Base-by-base conservation (phyloP, 345 rosid genomes). In the Salix exigua region DNA sequence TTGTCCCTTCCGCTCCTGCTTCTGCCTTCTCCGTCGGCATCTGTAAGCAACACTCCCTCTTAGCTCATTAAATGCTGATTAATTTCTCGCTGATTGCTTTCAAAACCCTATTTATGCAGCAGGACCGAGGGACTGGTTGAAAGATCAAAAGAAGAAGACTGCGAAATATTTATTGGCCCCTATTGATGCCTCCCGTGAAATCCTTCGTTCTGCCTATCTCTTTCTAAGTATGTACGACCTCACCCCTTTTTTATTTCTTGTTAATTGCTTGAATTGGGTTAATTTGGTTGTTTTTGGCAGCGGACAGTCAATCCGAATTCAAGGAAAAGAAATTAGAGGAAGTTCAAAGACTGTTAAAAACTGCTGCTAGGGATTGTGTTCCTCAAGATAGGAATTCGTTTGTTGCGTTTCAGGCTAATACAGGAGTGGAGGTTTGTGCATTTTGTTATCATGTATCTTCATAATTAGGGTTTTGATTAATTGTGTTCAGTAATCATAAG, bases 41-140 rank as follows among this genome's bases (percentile, higher is more conserved):
- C 79, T 90, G 97, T 93, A 85, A 42, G 83, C 73, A 21, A 48
- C 44, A 13, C 55, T 73, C 6, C 5, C 19, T 48, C 53, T 3
- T 48, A 2, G 53, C 53, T 48, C 19, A 48, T 48, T 14, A 48
- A 48, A 48, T 48, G 51, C 6, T 16, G 21, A 21, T 33, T 25
- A 6, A 2, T 40, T 8, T 30, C 31, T 74, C 35, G 35, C 13
- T 62, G 37, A 37, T 61, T 25, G 16, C 51, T 75, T n/a, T 42
- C 4, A 48, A 62, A 64, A 51, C 48, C 30, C 70, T 80, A 73
- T 25, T 60, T 65, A 50, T 78, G 84, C 94, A 92, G 99, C 99
- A 84, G 99, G 98, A 93, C 99, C 99, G 8, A 95, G 93, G 92
- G 91, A 93, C 31, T 95, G 99, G 98, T 91, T 95, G 14, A 95